Evolutionary conservation across 441 rosid genomes (phyloP).

Genomic region (Populus hybrid): DNA sequence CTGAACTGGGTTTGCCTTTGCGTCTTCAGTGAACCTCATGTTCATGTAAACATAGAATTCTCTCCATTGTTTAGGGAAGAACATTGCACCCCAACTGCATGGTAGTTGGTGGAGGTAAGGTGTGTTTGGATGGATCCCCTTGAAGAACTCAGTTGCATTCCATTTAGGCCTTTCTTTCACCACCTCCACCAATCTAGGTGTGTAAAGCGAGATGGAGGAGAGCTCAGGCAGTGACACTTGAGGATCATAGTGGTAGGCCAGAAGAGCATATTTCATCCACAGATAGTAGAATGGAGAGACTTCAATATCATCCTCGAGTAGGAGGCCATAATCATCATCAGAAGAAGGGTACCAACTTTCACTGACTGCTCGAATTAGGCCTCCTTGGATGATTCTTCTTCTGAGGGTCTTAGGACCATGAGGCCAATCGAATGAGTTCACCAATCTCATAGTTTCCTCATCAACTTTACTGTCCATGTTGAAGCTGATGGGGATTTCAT

Average conservation of each 20-base stretch:
- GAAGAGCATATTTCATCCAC: slow-evolving; percentile 90
- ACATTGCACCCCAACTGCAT: slow-evolving; percentile 99
- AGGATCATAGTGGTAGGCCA: slow-evolving; percentile 92
- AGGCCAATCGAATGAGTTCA: slow-evolving; percentile 78
- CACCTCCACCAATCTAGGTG: slow-evolving; percentile 81
- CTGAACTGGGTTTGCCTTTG: slow-evolving; percentile 86
- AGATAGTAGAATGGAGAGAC: slow-evolving; percentile 93
- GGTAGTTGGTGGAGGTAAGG: slow-evolving; percentile 96
- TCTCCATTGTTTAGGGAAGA: slow-evolving; percentile 98
- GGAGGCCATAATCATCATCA: slow-evolving; percentile 84
- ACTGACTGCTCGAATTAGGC: slow-evolving; percentile 91
- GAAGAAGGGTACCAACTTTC: slow-evolving; percentile 97
- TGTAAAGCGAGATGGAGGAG: slow-evolving; percentile 85
- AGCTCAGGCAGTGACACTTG: slow-evolving; percentile 82
- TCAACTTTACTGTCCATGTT: slow-evolving; percentile 95
- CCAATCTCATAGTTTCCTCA: slow-evolving; percentile 68
- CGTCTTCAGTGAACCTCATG: slow-evolving; percentile 90
- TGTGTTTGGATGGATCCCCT: slow-evolving; percentile 75
- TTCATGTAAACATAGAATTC: slow-evolving; percentile 98
- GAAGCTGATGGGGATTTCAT: slow-evolving; percentile 84
- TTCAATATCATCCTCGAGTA: slow-evolving; percentile 93
- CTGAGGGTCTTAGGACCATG: slow-evolving; percentile 84
- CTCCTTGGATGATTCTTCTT: slow-evolving; percentile 97
- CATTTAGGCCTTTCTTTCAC: slow-evolving; percentile 95
- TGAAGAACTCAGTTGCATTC: slow-evolving; percentile 88